Evolutionary conservation across 352 stramenopile species (phyloP).

Genomic region (Phytophthora crassamura): DNA sequence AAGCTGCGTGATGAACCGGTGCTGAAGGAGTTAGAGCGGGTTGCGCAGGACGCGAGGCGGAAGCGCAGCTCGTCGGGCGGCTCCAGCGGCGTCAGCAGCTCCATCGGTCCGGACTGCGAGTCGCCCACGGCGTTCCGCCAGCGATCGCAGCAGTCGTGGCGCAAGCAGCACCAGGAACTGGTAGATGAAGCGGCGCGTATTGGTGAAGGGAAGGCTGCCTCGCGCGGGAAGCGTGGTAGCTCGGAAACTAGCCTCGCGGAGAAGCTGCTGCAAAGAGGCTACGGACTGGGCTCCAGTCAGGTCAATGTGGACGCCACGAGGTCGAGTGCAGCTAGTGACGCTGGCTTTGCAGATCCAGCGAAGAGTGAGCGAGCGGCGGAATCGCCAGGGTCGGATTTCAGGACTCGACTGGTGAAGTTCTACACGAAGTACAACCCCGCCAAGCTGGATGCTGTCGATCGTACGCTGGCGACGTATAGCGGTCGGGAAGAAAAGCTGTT

Average conservation of each 20-base stretch:
- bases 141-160: conserved; percentile 72
- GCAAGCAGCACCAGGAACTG: conserved; percentile 56
- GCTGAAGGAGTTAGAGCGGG: conserved; percentile 44
- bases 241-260: conserved; percentile 41
- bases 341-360: not conserved
- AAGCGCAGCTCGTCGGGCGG: conserved; percentile 26
- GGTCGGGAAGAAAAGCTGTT: conserved; percentile 76
- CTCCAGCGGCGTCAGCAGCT: conserved; percentile 15
- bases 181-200: conserved; percentile 39
- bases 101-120: conserved; percentile 9
- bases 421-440: conserved; percentile 75
- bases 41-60: conserved; percentile 19
- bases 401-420: conserved; percentile 58
- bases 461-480: conserved; percentile 60
- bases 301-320: conserved; percentile 1
- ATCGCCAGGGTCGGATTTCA: conserved; percentile 23
- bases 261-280: conserved; percentile 60
- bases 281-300: conserved; percentile 45
- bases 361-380: not conserved
- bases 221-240: not conserved
- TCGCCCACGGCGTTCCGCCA: conserved; percentile 48
- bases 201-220: conserved; percentile 9
- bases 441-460: conserved; percentile 61
- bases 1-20: conserved; percentile 55
- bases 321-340: not conserved